Base-by-base conservation (phyloP, 192 early-diverging fungal species). In the Martensiomyces pterosporus region DNA sequence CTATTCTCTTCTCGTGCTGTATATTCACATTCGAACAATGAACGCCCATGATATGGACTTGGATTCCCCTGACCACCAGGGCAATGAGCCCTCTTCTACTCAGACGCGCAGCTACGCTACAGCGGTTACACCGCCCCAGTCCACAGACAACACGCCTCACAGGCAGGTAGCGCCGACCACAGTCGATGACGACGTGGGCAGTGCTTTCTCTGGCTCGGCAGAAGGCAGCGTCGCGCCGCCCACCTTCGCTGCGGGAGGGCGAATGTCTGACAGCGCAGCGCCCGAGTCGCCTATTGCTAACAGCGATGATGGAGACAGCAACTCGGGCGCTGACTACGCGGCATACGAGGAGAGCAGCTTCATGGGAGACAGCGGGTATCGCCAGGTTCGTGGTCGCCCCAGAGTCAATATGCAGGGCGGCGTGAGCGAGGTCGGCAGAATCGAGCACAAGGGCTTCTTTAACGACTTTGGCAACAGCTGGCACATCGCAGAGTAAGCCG, bases 401-500 rank as follows among this genome's bases (percentile, higher is more conserved):
- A 25, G 19, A 10, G 23, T 25, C 7, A 12, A 35, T 13, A 37
- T 24, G 47, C 18, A 40, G 1, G 46, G 35, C 26, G 52, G 23
- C 18, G 2, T 22, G 0, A 61, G 60, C 25, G 68, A 64, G 40
- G n/a, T 21, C 5, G 33, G 43, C 10, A 57, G 41, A 9, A 40
- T 66, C 8, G 55, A 54, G 9, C 63, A 74, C 48, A 33, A 22
- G 1, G 55, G 58, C 51, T 66, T 63, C 35, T 54, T 52, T 27
- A 55, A 63, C 18, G 37, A 27, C 34, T 74, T 74, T 66, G 58
- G 55, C 9, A 29, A 57, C 32, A 24, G 55, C 45, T 74, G 70
- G 70, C 37, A 44, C 6, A 37, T 15, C n/a, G 23, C 45, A 1
- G 15, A 49, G 25, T 66, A 48, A 40, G 19, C 8, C 9, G 7